A percentile compares a stretch with the other conserved stretches of the same genome.
phyloP scores from a whole-genome alignment of 2,329 filamentous ascomycete genomes.

The Colletotrichum nymphaeae region DNA sequence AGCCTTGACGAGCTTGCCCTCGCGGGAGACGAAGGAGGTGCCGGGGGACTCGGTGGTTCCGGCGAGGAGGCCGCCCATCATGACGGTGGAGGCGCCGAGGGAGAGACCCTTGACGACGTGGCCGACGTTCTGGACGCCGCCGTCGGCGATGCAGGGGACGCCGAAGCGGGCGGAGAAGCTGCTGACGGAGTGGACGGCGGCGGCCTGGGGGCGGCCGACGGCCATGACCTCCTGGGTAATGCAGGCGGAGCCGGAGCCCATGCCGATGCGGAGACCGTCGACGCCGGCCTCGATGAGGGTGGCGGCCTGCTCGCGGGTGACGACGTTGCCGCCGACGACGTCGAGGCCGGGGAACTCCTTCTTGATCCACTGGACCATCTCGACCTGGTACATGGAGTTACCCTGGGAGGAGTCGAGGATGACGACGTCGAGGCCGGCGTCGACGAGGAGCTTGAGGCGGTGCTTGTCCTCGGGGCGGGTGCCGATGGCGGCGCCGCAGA shows the following conservation, averaged over 20 bases:
- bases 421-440: slow-evolving; percentile 95
- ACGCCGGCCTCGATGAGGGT: slow-evolving; percentile 91
- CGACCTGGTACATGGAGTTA: slow-evolving; percentile 98
- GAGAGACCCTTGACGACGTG: slow-evolving; percentile 99
- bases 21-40: slow-evolving; percentile 94
- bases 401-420: slow-evolving; percentile 97
- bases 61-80: slow-evolving; percentile 99
- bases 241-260: slow-evolving; percentile 97
- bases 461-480: slow-evolving; percentile 93
- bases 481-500: slow-evolving; percentile 94
- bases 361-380: slow-evolving; percentile 98
- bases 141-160: slow-evolving; percentile 97
- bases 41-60: slow-evolving; percentile 98
- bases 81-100: slow-evolving; percentile 92
- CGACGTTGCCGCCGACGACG: slow-evolving; percentile 98
- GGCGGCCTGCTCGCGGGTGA: slow-evolving; percentile 96
- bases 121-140: slow-evolving; percentile 97
- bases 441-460: slow-evolving; percentile 87
- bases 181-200: slow-evolving; percentile 90
- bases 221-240: slow-evolving; percentile 99
- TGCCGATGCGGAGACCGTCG: slow-evolving; percentile 96
- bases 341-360: slow-evolving; percentile 85
- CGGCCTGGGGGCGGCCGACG: slow-evolving; percentile 94
- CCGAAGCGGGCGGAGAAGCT: slow-evolving; percentile 92
- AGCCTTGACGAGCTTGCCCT: slow-evolving; percentile 98